Evolutionary conservation across 2,329 filamentous ascomycete species (phyloP), one percentile per base, ranked within the genome.

Genomic region (Leptographium lundbergii): DNA sequence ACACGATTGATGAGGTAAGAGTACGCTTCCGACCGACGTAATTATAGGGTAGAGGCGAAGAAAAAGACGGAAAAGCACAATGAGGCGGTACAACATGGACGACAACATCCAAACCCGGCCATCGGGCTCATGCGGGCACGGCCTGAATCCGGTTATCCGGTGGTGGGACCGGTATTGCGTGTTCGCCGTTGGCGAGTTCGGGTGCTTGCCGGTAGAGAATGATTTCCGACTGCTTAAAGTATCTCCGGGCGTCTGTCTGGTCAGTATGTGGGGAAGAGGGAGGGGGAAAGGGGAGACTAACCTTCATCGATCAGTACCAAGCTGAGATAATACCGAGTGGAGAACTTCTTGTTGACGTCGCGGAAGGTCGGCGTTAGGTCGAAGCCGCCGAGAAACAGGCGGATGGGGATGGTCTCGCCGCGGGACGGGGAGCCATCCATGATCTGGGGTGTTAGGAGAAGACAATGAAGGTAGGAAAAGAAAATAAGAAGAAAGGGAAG

Each of bases 331-430:
- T 99, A 99, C 68, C 94, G 82, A 45, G 92, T 97, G 29, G 92
- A 97, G 74, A 96, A 99, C 76, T 99, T 99, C 81, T 99, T 99
- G 82, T 99, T 99, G 66, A 99, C 95, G 72, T 99, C 94, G 63
- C 94, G 88, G 82, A 99, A 99, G 14, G 94, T 99, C 19, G 94
- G 94, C 5, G 94, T 99, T 63, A 99, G 75, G 73, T 99, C 95
- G 71, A 99, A 99, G 57, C 94, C 94, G 62, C 94, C 94, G 11
- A 99, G 83, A 82, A 99, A 99, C 59, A 99, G 80, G 66, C 94
- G 83, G 69, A 99, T 99, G 25, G 94, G 94, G 62, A 99, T 99
- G 2, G 94, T 97, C 77, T 81, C 85, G 81, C 89, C 91, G 77
- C 94, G 82, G 57, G 91, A 96, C 39, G 94, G 94, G n/a, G 92